Base-by-base conservation (phyloP, 2,329 filamentous ascomycete genomes). In the Aureobasidium lini region DNA sequence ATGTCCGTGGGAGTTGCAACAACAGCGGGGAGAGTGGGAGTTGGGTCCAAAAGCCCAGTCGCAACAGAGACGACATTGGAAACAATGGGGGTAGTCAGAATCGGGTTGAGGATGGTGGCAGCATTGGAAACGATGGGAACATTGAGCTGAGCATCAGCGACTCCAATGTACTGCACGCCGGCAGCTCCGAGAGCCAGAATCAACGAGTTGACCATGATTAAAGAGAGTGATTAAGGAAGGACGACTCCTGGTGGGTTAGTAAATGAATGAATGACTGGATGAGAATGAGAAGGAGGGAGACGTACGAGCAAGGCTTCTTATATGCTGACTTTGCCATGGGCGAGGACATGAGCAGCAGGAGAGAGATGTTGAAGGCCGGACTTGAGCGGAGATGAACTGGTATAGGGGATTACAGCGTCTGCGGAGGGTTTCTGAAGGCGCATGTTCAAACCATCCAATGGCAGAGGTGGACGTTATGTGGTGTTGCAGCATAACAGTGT, bases 141-240 rank as follows among this genome's bases (percentile, higher is more conserved):
- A 10, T 3, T 4, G 9, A 50, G 15, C 13, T 13, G 28, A 18
- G 50, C 50, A 34, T 16, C 13, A 8, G 50, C 10, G 2, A 6
- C 37, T 10, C 6, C 28, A 15, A 15, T n/a, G 13, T 39, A 53
- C 13, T 54, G 29, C 10, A 36, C 15, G 9, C 37, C 50, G 16
- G 50, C 39, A 28, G 50, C 40, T 36, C 39, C 50, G 6, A 54
- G 50, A 39, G 50, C 50, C 39, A 36, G 29, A 6, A 18, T 36
- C 16, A n/a, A 18, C 18, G 32, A 43, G 29, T 42, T 44, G n/a
- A 54, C 50, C 50, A 54, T 54, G 50, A 34, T 52, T 52, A 10
- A 31, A 10, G 34, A 15, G 28, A 42, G 10, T 7, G n/a, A 18
- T 15, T 8, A 36, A 54, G 11, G 16, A 54, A 39, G 16, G 37